Base-by-base conservation (phyloP, 2,329 filamentous ascomycete species). In the Colletotrichum sp. region DNA sequence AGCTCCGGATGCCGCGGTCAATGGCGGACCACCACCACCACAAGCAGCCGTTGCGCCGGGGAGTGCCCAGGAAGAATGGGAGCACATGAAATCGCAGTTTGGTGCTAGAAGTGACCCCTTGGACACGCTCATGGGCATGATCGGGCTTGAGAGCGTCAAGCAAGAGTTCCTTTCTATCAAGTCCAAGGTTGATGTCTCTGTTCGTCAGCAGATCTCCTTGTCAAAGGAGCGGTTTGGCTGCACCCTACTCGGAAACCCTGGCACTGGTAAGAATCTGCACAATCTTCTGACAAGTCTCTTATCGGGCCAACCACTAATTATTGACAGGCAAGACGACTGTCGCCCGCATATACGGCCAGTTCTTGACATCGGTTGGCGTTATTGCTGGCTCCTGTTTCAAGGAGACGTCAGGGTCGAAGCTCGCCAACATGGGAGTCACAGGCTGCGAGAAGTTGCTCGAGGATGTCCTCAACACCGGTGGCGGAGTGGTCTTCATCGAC, bases 121-220 rank as follows among this genome's bases (percentile, higher is more conserved):
- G 1, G 93, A 96, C 74, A 80, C 85, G 0, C 80, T 96, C 12
- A 95, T 96, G 91, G 82, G 81, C 0, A 92, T 96, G 91, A 91
- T 93, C 60, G 94, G 94, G 0, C 85, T 96, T 0, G 94, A 95
- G 78, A 84, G 88, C 0, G 92, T 96, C 55, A 96, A 96, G 77
- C 79, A 86, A 3, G 82, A 91, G 18, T 91, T 96, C 28, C 83
- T 96, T 0, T 79, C 80, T 0, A 91, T 94, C 80, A 95, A 95
- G 78, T 83, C 85, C 0, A 90, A 88, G 58, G 88, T 95, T 0
- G 93, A 96, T 52, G 90, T 88, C 0, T 83, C 87, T 0, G 79
- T 92, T 0, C 87, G 92, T 0, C 94, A 95, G 80, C 84, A 85
- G 0, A 83, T 90, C 0, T 87, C 91, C 2, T 80, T 94, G 0